phyloP scores from a whole-genome alignment of 805 yeast species.

The Kodamaea leandrae region DNA sequence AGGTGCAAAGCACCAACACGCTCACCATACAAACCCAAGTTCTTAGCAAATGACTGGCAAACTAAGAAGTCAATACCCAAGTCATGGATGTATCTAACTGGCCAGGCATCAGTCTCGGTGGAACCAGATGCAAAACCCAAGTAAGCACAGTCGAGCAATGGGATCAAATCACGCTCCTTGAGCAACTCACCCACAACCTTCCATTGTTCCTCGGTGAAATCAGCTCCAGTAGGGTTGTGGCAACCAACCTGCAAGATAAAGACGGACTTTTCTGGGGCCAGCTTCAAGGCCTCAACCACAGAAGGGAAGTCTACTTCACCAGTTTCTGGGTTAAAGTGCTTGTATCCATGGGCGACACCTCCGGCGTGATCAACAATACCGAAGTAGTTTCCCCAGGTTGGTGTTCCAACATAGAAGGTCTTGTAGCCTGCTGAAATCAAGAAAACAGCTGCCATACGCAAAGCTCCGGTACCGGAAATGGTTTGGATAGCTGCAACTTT shows the following conservation, averaged over 20 bases:
- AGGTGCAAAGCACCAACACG: slow-evolving; percentile 40
- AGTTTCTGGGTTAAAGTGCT: slow-evolving; percentile 30
- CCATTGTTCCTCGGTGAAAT: slow-evolving; percentile 39
- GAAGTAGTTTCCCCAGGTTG: slow-evolving; percentile 40
- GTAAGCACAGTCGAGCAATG: slow-evolving; percentile 41
- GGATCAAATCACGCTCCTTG: slow-evolving; percentile 24
- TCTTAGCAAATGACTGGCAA: slow-evolving; percentile 41
- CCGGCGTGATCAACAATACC: slow-evolving; percentile 35
- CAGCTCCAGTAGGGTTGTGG: slow-evolving; percentile 47
- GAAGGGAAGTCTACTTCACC: slow-evolving; percentile 30
- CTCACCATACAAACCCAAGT: slow-evolving; percentile 42
- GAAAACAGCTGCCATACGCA: slow-evolving; percentile 36
- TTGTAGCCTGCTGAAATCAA: slow-evolving; percentile 23
- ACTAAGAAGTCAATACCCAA: slow-evolving; percentile 26
- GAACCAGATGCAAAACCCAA: slow-evolving; percentile 39
- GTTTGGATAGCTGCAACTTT: slow-evolving; percentile 37
- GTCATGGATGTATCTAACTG: slow-evolving; percentile 32
- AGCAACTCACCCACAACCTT: slow-evolving; percentile 24
- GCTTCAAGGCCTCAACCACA: slow-evolving; percentile 23
- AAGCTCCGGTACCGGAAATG: slow-evolving; percentile 42
- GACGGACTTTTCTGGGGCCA: slow-evolving; percentile 31
- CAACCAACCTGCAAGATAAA: slow-evolving; percentile 43
- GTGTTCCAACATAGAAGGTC: slow-evolving; percentile 35
- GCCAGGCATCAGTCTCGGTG: slow-evolving; percentile 35
- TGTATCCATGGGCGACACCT: slow-evolving; percentile 24